Evolutionary conservation across 495 filamentous ascomycete species (phyloP), one percentile per base, ranked within the genome.

Genomic region (Xylaria palmicola): DNA sequence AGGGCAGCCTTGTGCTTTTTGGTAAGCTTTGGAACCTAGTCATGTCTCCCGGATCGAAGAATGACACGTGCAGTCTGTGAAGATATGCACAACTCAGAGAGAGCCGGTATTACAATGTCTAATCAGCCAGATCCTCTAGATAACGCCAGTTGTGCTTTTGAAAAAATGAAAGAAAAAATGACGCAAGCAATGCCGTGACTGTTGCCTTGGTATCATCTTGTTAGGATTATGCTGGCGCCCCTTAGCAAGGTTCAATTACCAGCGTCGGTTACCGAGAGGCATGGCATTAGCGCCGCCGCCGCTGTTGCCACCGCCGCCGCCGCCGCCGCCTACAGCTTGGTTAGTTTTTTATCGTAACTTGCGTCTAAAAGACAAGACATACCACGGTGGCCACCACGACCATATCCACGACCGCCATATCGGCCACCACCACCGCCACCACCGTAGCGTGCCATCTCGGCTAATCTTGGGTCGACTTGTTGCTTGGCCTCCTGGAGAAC

Each of bases 401-500:
- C 76, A 69, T 83, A 79, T 56, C 88, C 81, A 62, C 69, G 64
- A 59, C 69, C 68, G 62, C 89, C 85, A 62, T 84, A 83, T 56
- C 86, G 83, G 65, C 86, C 83, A 62, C 88, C 83, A 55, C 92
- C 90, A 64, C 93, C 93, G 52, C 93, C 91, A 62, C 92, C 91
- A 70, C 90, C 81, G 76, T 92, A 97, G 73, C 94, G 90, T 57
- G 87, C 87, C 94, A 98, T 98, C 81, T 98, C 94, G 61, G 86
- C 84, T 60, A 98, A 89, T 77, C 90, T 86, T 68, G 94, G 94
- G 70, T 98, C 95, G 75, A 98, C 92, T 77, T 96, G 90, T 80
- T 98, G 94, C 82, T 98, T 98, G 63, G 94, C 93, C 77, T 98
- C 94, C 65, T 87, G 88, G 65, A 98, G 90, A 64, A 98, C 90